Percentiles rank a stretch among this genome's conserved stretches.
Conservation (phyloP, 305 asterid genomes). For the Ilex paraguariensis region DNA sequence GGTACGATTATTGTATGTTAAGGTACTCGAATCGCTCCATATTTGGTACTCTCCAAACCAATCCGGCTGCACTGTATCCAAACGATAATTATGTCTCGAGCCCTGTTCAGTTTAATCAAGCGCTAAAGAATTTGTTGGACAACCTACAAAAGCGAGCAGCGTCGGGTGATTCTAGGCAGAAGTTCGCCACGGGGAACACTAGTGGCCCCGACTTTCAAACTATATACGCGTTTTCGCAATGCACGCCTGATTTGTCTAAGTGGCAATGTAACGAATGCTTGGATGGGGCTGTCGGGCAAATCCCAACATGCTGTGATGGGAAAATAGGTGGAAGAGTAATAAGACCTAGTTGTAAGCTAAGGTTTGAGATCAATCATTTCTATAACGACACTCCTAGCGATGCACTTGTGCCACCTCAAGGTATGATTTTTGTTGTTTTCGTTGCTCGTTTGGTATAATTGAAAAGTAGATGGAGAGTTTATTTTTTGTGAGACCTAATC, state of each 20-base stretch:
- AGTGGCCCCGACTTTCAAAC: constrained; percentile 1
- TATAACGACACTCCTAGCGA: background rate
- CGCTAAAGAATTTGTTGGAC: background rate
- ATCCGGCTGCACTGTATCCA: background rate
- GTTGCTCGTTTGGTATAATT: too few species aligned
- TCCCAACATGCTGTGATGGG: constrained; percentile 6
- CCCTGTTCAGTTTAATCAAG: background rate
- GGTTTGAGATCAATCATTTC: constrained; percentile 15
- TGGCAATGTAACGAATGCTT: constrained; percentile 14
- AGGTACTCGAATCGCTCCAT: constrained; percentile 13
- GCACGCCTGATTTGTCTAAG: constrained; percentile 23
- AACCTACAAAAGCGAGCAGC: constrained; percentile 1
- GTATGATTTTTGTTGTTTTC: constrained; percentile 8
- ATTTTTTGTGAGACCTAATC: too few species aligned
- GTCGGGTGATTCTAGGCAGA: background rate
- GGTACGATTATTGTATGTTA: constrained; percentile 11
- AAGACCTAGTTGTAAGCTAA: constrained; percentile 12
- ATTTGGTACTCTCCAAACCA: background rate
- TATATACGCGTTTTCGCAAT: constrained; percentile 16
- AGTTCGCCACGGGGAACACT: background rate
- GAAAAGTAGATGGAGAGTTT: too few species aligned
- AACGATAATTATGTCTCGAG: background rate
- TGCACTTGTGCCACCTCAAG: background rate
- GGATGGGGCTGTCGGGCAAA: background rate
- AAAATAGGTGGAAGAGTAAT: constrained; percentile 15